A percentile compares a stretch with the other conserved stretches of the same genome.
phyloP scores from a whole-genome alignment of 2,329 filamentous ascomycete genomes.

The Coniochaeta prunicola region DNA sequence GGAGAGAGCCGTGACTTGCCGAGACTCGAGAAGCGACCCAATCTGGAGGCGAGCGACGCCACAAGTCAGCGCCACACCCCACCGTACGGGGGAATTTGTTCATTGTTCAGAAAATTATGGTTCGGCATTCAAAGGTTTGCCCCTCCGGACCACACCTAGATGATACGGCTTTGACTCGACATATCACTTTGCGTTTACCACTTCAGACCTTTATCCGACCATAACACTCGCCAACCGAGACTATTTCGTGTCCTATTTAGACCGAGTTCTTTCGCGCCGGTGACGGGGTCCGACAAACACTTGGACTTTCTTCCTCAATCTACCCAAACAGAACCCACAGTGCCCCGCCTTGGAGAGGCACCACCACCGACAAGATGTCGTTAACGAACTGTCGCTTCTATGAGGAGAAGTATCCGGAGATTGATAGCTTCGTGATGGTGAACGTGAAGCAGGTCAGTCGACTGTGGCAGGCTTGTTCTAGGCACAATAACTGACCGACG shows the following conservation, averaged over 20 bases:
- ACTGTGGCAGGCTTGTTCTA: neutral
- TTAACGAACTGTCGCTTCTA: constrained; percentile 30
- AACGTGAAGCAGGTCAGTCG: constrained; percentile 87
- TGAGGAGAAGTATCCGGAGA: constrained; percentile 73
- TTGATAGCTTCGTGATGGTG: constrained; percentile 99
- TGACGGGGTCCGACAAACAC: neutral
- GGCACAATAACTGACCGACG: constrained; percentile 4
- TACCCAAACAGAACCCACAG: neutral
- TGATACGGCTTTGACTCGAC: neutral
- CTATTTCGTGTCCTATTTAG: neutral
- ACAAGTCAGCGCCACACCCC: neutral
- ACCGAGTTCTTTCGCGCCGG: neutral
- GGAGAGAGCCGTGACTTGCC: neutral
- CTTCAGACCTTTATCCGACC: neutral
- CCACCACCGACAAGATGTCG: constrained; percentile 25
- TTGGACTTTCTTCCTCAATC: constrained; percentile 1
- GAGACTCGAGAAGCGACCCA: neutral
- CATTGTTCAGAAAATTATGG: constrained; percentile 1
- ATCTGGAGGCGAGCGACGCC: neutral
- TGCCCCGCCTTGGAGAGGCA: constrained; percentile 13
- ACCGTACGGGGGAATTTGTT: neutral
- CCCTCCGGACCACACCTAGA: neutral
- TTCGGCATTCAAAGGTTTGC: neutral
- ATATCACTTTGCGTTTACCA: neutral
- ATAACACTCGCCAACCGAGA: neutral